These are phyloP conservation scores for Clavispora santaluciae DNA, from an alignment of 805 yeast species.

Conservation along the genomic window DNA sequence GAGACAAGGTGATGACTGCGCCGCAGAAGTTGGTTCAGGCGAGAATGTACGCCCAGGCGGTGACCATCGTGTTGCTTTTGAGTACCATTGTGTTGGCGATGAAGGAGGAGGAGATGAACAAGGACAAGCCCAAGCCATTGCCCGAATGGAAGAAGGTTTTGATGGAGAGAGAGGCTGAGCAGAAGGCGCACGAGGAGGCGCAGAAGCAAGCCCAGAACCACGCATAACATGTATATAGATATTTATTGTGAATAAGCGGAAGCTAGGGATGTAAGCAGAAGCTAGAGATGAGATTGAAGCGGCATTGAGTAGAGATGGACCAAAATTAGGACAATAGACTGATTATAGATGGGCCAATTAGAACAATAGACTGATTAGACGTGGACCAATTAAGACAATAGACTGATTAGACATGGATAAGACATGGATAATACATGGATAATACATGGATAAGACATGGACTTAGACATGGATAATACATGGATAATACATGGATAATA, in stretches of 20 bases:
- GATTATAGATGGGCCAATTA: no score
- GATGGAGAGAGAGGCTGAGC: constrained; percentile 14
- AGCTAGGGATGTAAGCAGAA: no score
- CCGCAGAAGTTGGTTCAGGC: constrained; percentile 27
- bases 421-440: no score
- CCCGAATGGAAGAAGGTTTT: constrained; percentile 23
- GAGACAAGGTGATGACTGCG: constrained; percentile 23
- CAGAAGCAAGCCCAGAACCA: not conserved
- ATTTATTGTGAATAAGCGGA: not conserved
- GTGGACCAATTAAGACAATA: no score
- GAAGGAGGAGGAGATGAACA: constrained; percentile 21
- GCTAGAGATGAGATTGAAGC: no score
- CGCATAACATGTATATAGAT: not conserved
- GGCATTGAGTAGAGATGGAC: no score
- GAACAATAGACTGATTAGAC: no score
- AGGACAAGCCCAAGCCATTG: constrained; percentile 18
- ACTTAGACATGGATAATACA: no score
- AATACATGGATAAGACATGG: no score
- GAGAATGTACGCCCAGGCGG: constrained; percentile 27
- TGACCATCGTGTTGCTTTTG: constrained; percentile 24
- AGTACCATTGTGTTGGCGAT: constrained; percentile 24
- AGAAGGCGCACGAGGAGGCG: not conserved
- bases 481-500: no score
- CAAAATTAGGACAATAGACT: no score
- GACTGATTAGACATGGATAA: no score